Percentiles rank a stretch among this genome's conserved stretches.
Evolutionary conservation across 2,329 filamentous ascomycete species (phyloP).

Genomic region (Westerdykella aurantiaca): DNA sequence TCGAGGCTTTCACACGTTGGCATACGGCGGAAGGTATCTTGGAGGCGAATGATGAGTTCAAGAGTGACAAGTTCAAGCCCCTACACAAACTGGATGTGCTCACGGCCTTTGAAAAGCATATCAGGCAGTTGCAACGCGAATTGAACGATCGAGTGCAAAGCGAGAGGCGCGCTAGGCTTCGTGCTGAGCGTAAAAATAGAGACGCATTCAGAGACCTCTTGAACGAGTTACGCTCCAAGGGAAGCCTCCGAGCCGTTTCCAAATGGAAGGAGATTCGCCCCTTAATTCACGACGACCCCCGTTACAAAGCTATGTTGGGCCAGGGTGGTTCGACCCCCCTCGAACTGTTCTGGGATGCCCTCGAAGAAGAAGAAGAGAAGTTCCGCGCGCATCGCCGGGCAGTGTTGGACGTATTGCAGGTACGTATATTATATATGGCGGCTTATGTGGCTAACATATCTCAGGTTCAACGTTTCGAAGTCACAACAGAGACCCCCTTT

Average conservation of each 20-base stretch:
- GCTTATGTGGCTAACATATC: conserved; percentile 7
- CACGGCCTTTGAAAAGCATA: conserved; percentile 89
- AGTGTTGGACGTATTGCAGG: conserved; percentile 82
- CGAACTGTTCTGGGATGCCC: conserved; percentile 91
- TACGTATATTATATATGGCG: conserved; percentile 42
- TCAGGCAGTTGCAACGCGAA: conserved; percentile 82
- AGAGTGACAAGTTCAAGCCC: conserved; percentile 74
- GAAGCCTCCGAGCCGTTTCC: conserved; percentile 80
- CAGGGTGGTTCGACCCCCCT: conserved; percentile 79
- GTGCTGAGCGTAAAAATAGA: conserved; percentile 78
- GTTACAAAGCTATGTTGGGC: conserved; percentile 77
- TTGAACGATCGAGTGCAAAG: conserved; percentile 89
- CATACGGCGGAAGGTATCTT: conserved; percentile 80
- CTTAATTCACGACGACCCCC: conserved; percentile 69
- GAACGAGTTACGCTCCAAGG: conserved; percentile 63
- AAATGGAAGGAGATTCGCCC: conserved; percentile 84
- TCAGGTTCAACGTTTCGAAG: conserved; percentile 85
- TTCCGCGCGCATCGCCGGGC: conserved; percentile 75
- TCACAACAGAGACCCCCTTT: conserved; percentile 77
- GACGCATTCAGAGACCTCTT: conserved; percentile 75
- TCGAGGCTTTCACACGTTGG: conserved; percentile 95
- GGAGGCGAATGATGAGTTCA: conserved; percentile 68
- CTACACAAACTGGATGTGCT: conserved; percentile 86
- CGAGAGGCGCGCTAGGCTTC: conserved; percentile 72
- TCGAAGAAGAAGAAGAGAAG: conserved; percentile 90